Percentiles rank a stretch among this genome's conserved stretches.
Conservation (phyloP, 148 eudicot genomes). For the Fagopyrum tataricum region DNA sequence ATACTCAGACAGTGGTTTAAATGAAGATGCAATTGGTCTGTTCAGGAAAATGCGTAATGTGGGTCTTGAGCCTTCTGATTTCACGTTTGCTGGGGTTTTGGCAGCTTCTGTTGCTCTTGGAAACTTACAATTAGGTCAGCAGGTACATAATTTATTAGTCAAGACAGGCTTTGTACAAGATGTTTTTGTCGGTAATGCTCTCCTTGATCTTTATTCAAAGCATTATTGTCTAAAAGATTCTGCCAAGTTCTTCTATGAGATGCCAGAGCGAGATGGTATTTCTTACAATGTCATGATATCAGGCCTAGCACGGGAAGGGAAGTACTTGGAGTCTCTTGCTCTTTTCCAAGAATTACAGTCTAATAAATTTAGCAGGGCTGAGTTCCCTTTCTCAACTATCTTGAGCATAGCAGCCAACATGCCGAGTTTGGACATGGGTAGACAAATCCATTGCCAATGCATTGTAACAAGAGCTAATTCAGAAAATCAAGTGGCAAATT, state of each 20-base stretch:
- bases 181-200: slow-evolving; percentile 55
- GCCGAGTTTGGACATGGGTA: slow-evolving; percentile 41
- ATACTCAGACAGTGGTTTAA: slow-evolving; percentile 35
- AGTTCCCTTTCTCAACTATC: slow-evolving; percentile 60
- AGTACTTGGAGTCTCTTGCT: slow-evolving; percentile 33
- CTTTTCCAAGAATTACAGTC: slow-evolving; percentile 41
- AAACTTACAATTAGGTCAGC: slow-evolving; percentile 40
- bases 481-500: slow-evolving; percentile 45
- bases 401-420: slow-evolving; percentile 55
- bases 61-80: slow-evolving; percentile 62
- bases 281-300: slow-evolving; percentile 63
- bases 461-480: slow-evolving; percentile 38
- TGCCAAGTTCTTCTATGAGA: slow-evolving; percentile 44
- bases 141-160: slow-evolving; percentile 47
- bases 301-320: slow-evolving; percentile 46
- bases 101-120: slow-evolving; percentile 47
- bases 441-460: slow-evolving; percentile 67
- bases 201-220: slow-evolving; percentile 71
- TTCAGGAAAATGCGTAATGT: slow-evolving; percentile 48
- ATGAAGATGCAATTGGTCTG: slow-evolving; percentile 35
- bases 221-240: slow-evolving; percentile 30
- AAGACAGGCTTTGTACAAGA: slow-evolving; percentile 47
- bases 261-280: slow-evolving; percentile 57
- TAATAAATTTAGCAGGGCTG: slow-evolving; percentile 34
- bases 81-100: slow-evolving; percentile 70